Base-by-base conservation (phyloP, 805 yeast genomes). In the Saturnispora dispora region DNA sequence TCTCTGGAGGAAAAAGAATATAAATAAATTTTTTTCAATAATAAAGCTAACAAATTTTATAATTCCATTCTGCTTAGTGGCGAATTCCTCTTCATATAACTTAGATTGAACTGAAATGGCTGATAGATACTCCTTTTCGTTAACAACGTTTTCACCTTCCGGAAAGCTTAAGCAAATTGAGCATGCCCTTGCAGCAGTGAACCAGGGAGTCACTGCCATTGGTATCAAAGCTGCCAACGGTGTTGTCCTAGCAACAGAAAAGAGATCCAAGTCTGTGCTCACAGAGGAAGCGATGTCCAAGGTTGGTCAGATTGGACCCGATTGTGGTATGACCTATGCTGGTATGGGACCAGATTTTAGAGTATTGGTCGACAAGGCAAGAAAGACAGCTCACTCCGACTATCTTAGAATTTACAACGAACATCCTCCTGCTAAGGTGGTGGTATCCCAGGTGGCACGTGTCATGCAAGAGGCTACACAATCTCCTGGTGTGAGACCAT, bases 311-410 rank as follows among this genome's bases (percentile, higher is more conserved):
- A 79, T 93, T 62, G 89, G 99, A 4, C 98, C 99, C 36, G 89
- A 93, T 65, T 86, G 91, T 60, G 99, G 97, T 52, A 88, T 93
- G 77, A 90, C 95, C 4, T 93, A 93, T 70, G 78, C 96, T 6
- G 99, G 99, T 18, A 90, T 93, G 98, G 98, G 98, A 25, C 99
- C 99, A 22, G 99, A 93, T 68, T 93, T 86, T 73, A 78, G 99
- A 57, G 96, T 93, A 15, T 77, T 93, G 33, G 88, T 90, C 47
- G 98, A 93, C 71, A 85, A 85, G 67, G 88, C 98, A 10, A 81
- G 99, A 61, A 90, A 88, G 68, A 82, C 86, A 53, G 87, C 97
- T 43, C 98, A 93, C 67, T 83, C 96, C 22, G 79, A 85, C 63
- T 93, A 93, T 71, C 90, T 91, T 72, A 81, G 96, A 65, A 75